Percentiles rank a stretch among this genome's conserved stretches.
These are phyloP conservation scores for Anethum foeniculum DNA, from an alignment of 140 eudicot species.

Conservation along the genomic window DNA sequence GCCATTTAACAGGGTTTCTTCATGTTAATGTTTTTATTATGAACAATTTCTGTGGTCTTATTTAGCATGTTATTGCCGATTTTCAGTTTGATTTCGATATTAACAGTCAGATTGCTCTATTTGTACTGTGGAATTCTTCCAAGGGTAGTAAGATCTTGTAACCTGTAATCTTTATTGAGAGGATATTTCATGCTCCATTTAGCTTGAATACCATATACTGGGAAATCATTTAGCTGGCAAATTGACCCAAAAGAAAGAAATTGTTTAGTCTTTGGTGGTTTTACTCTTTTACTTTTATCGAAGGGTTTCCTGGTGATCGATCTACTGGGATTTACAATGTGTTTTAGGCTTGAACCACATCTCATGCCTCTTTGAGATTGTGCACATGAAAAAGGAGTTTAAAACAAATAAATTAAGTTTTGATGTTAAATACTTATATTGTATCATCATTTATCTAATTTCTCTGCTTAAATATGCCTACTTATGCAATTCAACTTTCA, in stretches of 20 bases:
- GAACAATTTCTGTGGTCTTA: neutral
- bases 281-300: neutral
- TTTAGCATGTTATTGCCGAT: neutral
- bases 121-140: neutral
- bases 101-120: neutral
- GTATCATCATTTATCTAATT: neutral
- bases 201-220: neutral
- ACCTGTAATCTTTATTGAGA: neutral
- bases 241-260: neutral
- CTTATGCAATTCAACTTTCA: conserved; percentile 25
- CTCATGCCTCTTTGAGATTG: neutral
- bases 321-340: neutral
- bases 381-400: neutral
- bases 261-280: neutral
- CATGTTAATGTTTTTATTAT: neutral
- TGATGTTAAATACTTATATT: neutral
- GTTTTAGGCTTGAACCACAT: neutral
- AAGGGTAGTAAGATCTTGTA: neutral
- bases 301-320: neutral
- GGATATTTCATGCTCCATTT: neutral
- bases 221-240: neutral
- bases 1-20: neutral
- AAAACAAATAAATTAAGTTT: neutral
- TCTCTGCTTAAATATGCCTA: neutral
- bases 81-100: neutral